Evolutionary conservation across 2,329 filamentous ascomycete species (phyloP).

Genomic region (Neurospora sp.): DNA sequence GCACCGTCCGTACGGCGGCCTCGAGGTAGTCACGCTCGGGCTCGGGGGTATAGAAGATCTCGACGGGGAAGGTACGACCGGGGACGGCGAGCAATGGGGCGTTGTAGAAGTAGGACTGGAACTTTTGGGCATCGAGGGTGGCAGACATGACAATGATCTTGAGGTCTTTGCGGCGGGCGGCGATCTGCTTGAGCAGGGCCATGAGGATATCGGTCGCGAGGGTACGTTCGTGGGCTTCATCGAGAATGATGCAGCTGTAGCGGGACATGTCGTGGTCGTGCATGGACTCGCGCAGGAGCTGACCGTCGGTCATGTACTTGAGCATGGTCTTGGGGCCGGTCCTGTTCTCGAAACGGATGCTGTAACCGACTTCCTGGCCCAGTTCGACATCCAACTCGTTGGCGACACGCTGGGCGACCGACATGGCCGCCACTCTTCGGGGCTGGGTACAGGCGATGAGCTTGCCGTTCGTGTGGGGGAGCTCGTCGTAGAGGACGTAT

Average conservation of each 20-base stretch:
- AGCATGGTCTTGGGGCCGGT: slow-evolving; percentile 81
- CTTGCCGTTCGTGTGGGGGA: slow-evolving; percentile 77
- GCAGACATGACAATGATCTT: slow-evolving; percentile 96
- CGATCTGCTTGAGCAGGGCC: slow-evolving; percentile 78
- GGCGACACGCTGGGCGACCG: slow-evolving; percentile 93
- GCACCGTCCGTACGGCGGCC: slow-evolving; percentile 83
- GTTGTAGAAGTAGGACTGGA: slow-evolving; percentile 93
- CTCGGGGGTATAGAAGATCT: slow-evolving; percentile 97
- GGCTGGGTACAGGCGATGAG: slow-evolving; percentile 96
- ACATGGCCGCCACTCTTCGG: slow-evolving; percentile 96
- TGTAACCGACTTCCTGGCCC: slow-evolving; percentile 94
- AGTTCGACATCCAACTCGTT: slow-evolving; percentile 91
- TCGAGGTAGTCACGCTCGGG: slow-evolving; percentile 96
- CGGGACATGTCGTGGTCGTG: slow-evolving; percentile 84
- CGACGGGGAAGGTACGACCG: slow-evolving; percentile 89
- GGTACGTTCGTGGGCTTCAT: slow-evolving; percentile 92
- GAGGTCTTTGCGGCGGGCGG: slow-evolving; percentile 66
- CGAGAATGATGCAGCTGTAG: slow-evolving; percentile 96
- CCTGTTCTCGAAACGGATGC: slow-evolving; percentile 96
- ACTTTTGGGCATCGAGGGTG: slow-evolving; percentile 94
- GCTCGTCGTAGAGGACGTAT: slow-evolving; percentile 94
- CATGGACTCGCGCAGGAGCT: slow-evolving; percentile 94
- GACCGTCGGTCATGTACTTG: slow-evolving; percentile 99
- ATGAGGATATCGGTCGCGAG: slow-evolving; percentile 96
- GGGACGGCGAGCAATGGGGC: slow-evolving; percentile 90